Base-by-base conservation (phyloP, 768 basidiomycete genomes). In the Kwoniella mangroviensis region DNA sequence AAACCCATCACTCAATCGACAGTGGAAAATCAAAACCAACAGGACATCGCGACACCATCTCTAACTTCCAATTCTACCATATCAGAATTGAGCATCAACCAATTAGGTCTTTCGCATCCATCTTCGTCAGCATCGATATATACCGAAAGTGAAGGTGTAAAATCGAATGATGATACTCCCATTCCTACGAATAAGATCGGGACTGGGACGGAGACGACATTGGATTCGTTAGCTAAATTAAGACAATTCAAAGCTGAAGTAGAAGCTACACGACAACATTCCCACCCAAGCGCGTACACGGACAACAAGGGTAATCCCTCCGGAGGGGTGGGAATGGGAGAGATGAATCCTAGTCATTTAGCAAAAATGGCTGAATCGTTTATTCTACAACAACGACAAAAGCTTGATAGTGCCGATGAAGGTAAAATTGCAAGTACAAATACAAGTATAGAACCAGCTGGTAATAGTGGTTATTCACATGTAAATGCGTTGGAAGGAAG, bases 241-340 rank as follows among this genome's bases (percentile, higher is more conserved):
- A 40, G 67, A n/a, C 62, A 63, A 43, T 72, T 72, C 67, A 72
- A 72, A 59, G 71, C 66, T 34, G 65, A 72, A 54, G 63, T 72
- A 10, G 67, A 57, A 57, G 71, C 71, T 55, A 65, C 28, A 26
- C 42, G 67, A 28, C 28, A 66, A 54, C 41, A 42, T 26, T 19
- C 22, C 17, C 3, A 58, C 34, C n/a, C n/a, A n/a, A n/a, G n/a
- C n/a, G n/a, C n/a, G n/a, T n/a, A n/a, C n/a, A n/a, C n/a, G n/a
- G n/a, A n/a, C n/a, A n/a, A 15, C 15, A 57, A 24, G 7, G 12
- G 7, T 34, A 26, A 26, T 28, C 13, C 15, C 19, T 26, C 34
- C 43, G n/a, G n/a, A n/a, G n/a, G n/a, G n/a, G 22, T 28, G 11
- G 58, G 40, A 24, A 28, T 6, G 22, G 19, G 19, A 26, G 71